Percentiles rank a stretch among this genome's conserved stretches.
phyloP scores from a whole-genome alignment of 306 rosid species.

The Rubus idaeus region DNA sequence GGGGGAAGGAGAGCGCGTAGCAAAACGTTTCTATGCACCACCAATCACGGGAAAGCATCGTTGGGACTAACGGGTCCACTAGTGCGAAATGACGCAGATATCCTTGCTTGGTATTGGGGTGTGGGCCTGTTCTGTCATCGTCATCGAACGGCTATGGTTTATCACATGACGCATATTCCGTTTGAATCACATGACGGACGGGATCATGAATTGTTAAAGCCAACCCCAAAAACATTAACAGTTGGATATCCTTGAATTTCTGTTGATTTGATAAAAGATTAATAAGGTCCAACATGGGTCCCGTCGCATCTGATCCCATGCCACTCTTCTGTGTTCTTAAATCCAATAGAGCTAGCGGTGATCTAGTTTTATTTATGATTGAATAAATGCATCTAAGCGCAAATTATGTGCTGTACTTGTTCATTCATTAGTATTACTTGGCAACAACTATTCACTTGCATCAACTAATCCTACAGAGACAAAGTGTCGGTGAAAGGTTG shows the following conservation, averaged over 20 bases:
- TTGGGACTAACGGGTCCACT: not conserved
- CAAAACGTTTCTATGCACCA: slow-evolving; percentile 1
- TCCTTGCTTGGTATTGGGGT: not conserved
- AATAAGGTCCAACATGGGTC: not conserved
- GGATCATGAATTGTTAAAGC: not conserved
- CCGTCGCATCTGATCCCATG: slow-evolving; percentile 8
- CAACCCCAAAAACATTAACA: not conserved
- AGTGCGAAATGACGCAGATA: not conserved
- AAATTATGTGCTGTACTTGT: not conserved
- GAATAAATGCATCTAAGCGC: too few relatives aligned
- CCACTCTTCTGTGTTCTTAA: not conserved
- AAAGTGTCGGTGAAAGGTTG: not conserved
- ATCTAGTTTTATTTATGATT: slow-evolving; percentile 2
- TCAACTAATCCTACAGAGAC: not conserved
- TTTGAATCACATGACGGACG: slow-evolving; percentile 16
- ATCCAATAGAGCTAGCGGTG: not conserved
- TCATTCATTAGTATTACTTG: not conserved
- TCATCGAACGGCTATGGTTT: not conserved
- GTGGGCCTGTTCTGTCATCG: not conserved
- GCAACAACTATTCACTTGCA: not conserved
- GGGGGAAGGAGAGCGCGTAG: not conserved
- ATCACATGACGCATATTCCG: not conserved
- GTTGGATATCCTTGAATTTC: too few relatives aligned
- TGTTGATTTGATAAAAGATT: too few relatives aligned
- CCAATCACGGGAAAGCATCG: slow-evolving; percentile 40